A percentile compares a stretch with the other conserved stretches of the same genome.
phyloP scores from a whole-genome alignment of 208 protist genomes.

The Balamuthia mandrillaris region DNA sequence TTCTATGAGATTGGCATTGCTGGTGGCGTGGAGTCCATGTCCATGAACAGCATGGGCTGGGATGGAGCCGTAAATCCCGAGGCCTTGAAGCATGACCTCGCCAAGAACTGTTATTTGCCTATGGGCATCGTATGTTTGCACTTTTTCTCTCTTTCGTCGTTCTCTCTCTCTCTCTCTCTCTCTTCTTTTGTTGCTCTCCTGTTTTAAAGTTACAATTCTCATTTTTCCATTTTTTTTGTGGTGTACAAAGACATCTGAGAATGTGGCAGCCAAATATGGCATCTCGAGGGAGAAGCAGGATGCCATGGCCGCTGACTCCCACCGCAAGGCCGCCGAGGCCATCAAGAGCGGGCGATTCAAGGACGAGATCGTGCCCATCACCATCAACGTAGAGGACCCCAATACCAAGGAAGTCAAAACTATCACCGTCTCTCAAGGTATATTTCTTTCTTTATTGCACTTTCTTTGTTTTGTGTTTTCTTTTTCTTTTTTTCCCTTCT shows the following conservation, averaged over 20 bases:
- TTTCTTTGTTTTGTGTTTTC: background rate
- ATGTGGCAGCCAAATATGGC: conserved; percentile 55
- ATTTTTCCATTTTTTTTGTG: background rate
- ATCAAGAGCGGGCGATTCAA: conserved; percentile 53
- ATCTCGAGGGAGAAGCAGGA: conserved; percentile 66
- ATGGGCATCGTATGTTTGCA: background rate
- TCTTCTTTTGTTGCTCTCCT: background rate
- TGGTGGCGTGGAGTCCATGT: conserved; percentile 60
- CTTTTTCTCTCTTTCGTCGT: background rate
- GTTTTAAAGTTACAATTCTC: background rate
- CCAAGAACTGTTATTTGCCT: conserved; percentile 28
- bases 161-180: background rate
- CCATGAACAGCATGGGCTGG: conserved; percentile 46
- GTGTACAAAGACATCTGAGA: conserved; percentile 48
- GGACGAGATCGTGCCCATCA: conserved; percentile 56
- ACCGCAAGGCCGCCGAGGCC: conserved; percentile 60
- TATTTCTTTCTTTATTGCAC: background rate
- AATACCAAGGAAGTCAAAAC: conserved; percentile 46
- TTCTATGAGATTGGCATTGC: conserved; percentile 56
- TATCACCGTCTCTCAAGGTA: conserved; percentile 43
- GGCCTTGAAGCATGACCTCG: conserved; percentile 24
- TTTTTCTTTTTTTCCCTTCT: too few relatives aligned
- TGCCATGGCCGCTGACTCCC: conserved; percentile 50
- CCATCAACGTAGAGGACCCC: conserved; percentile 44
- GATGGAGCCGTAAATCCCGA: conserved; percentile 52